Evolutionary conservation across 2,329 filamentous ascomycete species (phyloP), one percentile per base, ranked within the genome.

Genomic region (Botrytis elliptica): DNA sequence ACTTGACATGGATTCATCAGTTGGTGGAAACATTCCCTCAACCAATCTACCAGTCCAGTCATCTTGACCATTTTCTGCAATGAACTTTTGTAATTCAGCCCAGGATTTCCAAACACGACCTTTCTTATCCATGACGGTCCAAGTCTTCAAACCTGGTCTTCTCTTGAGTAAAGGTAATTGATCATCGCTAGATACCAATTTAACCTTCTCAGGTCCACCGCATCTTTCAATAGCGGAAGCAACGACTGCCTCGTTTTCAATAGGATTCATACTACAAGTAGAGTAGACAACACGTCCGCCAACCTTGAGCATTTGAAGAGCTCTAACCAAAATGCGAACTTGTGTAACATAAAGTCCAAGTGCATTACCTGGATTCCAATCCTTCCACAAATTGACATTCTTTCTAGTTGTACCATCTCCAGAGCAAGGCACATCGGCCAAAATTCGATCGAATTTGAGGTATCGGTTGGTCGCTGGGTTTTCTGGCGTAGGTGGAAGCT

Each of bases 181-280:
- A 77, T 93, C 87, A 80, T 90, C 92, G 83, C 92, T 96, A 82
- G 98, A 94, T 73, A 98, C 83, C 63, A 99, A 91, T 77, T 92
- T 88, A 68, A 99, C 92, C 80, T 95, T 96, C 22, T 88, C 86
- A 6, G 89, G 84, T 4, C 96, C 96, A 75, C 96, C 96, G 80
- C 95, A 98, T 73, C 95, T 89, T 78, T 94, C 92, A 78, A 99
- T 95, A 18, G 96, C 96, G 40, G 92, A 91, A 1, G 93, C 90
- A 75, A 99, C 86, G 25, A 98, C 94, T 10, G 96, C 92, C 84
- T 99, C 96, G 80, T 99, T 97, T 85, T 99, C 96, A 42, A 98
- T 90, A 0, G 96, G 96, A 84, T 99, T 99, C 93, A 99, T 94
- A 83, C 94, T 98, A 87, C 96, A 99, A 33, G 96, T 99, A 4